phyloP scores from a whole-genome alignment of 2,329 filamentous ascomycete species.

The Amesomyces nigricolor region DNA sequence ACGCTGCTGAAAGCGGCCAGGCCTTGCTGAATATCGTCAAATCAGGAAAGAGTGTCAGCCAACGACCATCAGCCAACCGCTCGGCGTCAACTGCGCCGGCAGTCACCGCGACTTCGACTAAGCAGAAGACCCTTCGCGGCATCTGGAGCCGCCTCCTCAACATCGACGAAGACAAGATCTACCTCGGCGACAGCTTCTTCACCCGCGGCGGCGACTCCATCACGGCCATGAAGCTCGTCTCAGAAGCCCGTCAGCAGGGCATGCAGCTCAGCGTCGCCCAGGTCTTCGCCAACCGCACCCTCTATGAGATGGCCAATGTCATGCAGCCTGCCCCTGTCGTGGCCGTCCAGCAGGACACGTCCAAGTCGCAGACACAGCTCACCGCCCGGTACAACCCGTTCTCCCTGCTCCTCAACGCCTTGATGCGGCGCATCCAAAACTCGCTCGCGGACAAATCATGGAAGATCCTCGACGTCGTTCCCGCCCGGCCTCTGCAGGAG shows the following conservation, averaged over 20 bases:
- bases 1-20: conserved; percentile 27
- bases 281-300: conserved; percentile 25
- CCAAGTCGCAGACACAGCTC: background rate
- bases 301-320: conserved; percentile 24
- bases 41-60: conserved; percentile 12
- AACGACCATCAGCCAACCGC: background rate
- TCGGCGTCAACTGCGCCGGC: conserved; percentile 1
- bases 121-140: conserved; percentile 24
- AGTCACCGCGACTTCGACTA: conserved; percentile 20
- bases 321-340: conserved; percentile 12
- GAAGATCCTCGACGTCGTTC: conserved; percentile 51
- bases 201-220: conserved; percentile 45
- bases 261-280: conserved; percentile 35
- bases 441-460: conserved; percentile 46
- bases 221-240: conserved; percentile 44
- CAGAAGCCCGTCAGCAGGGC: conserved; percentile 32
- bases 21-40: conserved; percentile 9
- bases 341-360: conserved; percentile 1
- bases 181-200: conserved; percentile 42
- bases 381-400: conserved; percentile 38
- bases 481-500: conserved; percentile 53
- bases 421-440: conserved; percentile 40
- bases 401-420: conserved; percentile 37
- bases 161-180: conserved; percentile 29
- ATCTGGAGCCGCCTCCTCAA: conserved; percentile 35